Conservation (phyloP, 306 rosid species). For the Neltuma alba region DNA sequence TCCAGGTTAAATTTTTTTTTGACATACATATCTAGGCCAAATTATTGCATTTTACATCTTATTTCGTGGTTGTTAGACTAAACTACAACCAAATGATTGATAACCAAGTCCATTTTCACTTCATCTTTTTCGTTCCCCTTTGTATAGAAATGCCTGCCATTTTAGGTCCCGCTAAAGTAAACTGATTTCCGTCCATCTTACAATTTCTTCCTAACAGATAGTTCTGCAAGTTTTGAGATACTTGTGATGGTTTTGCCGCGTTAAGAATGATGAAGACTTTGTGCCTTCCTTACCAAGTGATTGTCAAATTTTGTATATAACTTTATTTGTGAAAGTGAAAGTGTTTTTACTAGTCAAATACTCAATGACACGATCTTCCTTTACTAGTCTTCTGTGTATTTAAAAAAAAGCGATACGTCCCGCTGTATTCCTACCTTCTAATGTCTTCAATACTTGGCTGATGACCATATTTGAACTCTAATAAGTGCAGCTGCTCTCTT, state of each 20-base stretch:
- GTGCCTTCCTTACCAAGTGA: constrained; percentile 52
- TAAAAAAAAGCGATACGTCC: not conserved
- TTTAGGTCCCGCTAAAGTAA: not conserved
- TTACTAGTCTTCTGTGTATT: not conserved
- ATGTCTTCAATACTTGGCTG: not conserved
- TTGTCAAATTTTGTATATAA: not conserved
- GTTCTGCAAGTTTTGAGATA: not conserved
- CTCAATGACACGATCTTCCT: not conserved
- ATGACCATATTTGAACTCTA: not conserved
- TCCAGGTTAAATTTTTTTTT: not conserved
- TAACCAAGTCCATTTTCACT: not conserved
- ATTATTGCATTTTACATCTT: not conserved
- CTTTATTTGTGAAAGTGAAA: not conserved
- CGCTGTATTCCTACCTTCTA: not conserved
- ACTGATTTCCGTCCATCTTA: not conserved
- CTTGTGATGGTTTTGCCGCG: not conserved
- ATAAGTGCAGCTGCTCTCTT: not conserved
- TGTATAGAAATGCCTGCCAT: not conserved
- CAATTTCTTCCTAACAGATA: constrained; percentile 8
- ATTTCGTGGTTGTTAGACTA: not conserved
- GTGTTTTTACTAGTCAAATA: not conserved
- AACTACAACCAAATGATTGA: not conserved
- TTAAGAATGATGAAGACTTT: constrained; percentile 42
- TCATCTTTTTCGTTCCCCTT: not conserved
- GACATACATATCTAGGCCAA: not conserved